Evolutionary conservation across 805 yeast genomes (phyloP).

Genomic region (Danielia reshetovae): DNA sequence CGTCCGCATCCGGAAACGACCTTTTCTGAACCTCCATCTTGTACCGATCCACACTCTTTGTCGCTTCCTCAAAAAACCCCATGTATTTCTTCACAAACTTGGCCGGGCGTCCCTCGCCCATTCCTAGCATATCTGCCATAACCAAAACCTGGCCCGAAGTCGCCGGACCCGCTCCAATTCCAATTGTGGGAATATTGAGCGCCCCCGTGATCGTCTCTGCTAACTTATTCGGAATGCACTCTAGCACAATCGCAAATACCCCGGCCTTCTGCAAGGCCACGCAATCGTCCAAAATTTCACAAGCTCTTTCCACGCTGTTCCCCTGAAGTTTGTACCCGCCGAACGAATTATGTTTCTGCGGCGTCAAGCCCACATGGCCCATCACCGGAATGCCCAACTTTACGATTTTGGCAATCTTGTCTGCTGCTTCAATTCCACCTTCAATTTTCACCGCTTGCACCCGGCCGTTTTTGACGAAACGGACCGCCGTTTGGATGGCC

Average conservation of each 20-base stretch:
- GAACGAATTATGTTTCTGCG: constrained; percentile 72
- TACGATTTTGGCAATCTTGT: constrained; percentile 53
- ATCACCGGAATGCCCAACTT: constrained; percentile 80
- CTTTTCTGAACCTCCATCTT: constrained; percentile 52
- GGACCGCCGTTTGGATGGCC: constrained; percentile 58
- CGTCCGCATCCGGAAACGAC: constrained; percentile 56
- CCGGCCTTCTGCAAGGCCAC: constrained; percentile 69
- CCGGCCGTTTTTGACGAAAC: constrained; percentile 52
- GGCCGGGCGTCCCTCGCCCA: constrained; percentile 45
- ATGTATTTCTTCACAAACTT: constrained; percentile 76
- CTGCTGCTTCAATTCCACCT: constrained; percentile 58
- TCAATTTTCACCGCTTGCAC: constrained; percentile 79
- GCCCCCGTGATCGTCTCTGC: constrained; percentile 60
- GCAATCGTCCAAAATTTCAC: constrained; percentile 62
- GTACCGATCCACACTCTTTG: constrained; percentile 51
- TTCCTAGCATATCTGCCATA: constrained; percentile 77
- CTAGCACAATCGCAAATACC: constrained; percentile 69
- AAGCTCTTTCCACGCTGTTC: constrained; percentile 48
- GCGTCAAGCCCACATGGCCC: constrained; percentile 91
- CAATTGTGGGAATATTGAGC: constrained; percentile 76
- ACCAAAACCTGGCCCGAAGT: constrained; percentile 91
- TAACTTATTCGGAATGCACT: constrained; percentile 78
- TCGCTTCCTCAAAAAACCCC: constrained; percentile 46
- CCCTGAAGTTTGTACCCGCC: constrained; percentile 94
- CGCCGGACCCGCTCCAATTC: constrained; percentile 88